A percentile compares a stretch with the other conserved stretches of the same genome.
phyloP scores from a whole-genome alignment of 306 rosid genomes.

The Cyamopsis tetragonoloba region DNA sequence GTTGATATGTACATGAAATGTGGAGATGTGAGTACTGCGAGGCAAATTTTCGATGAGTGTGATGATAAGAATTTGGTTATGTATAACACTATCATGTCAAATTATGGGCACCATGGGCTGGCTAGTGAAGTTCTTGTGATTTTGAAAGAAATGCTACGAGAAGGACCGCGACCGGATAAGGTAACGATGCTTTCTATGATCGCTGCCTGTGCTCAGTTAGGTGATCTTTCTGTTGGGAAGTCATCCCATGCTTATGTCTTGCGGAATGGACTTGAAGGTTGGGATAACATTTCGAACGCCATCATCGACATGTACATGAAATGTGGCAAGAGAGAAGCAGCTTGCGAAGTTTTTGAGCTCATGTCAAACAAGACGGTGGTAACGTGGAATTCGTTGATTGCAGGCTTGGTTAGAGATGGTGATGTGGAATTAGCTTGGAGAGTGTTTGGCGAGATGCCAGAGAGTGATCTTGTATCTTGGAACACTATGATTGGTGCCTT shows the following conservation, averaged over 20 bases:
- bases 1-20: constrained; percentile 81
- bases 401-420: constrained; percentile 59
- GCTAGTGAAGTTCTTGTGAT: constrained; percentile 42
- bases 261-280: constrained; percentile 57
- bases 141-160: constrained; percentile 45
- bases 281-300: constrained; percentile 69
- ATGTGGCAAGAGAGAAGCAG: constrained; percentile 56
- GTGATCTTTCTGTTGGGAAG: constrained; percentile 52
- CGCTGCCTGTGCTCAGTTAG: constrained; percentile 58
- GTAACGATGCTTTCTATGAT: constrained; percentile 61
- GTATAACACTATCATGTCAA: constrained; percentile 74
- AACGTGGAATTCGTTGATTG: constrained; percentile 68
- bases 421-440: constrained; percentile 49
- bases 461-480: constrained; percentile 67
- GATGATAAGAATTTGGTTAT: constrained; percentile 61
- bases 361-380: constrained; percentile 59
- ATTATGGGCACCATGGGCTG: constrained; percentile 51
- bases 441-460: constrained; percentile 59
- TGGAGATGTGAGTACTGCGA: constrained; percentile 52
- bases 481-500: constrained; percentile 69
- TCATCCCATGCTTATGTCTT: constrained; percentile 62
- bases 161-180: constrained; percentile 56
- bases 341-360: constrained; percentile 43
- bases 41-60: constrained; percentile 43
- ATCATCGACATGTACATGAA: constrained; percentile 82